Base-by-base conservation (phyloP, 768 basidiomycete genomes). In the Sarcomyxa edulis region DNA sequence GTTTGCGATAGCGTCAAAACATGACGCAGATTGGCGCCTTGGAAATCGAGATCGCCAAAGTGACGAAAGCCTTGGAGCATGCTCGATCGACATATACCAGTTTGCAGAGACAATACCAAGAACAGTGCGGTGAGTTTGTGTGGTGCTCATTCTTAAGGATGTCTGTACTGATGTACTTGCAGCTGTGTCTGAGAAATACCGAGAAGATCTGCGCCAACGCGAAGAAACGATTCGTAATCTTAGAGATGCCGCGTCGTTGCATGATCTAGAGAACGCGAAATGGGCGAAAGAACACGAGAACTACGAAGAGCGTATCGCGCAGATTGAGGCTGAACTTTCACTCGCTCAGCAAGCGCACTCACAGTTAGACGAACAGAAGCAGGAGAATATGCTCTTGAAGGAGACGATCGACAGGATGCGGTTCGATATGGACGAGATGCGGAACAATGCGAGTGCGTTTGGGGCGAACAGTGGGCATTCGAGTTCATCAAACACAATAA, bases 381-480 rank as follows among this genome's bases (percentile, higher is more conserved):
- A 91, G 51, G 90, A 94, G 68, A 97, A 96, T 52, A 55, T 95
- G 48, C 62, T 90, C 53, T 69, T 97, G 44, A 95, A 95, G 55
- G 94, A 97, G 69, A 96, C 93, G 2, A 97, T 97, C 48, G 93
- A 96, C 55, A 75, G 92, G 32, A 83, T 96, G 76, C 73, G 89
- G 22, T 95, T 84, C 47, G 94, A 97, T 51, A 78, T 97, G 72
- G 93, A 97, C 49, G 91, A 94, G 60, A 76, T 94, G 70, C 72
- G 91, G 27, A 76, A 64, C 37, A 63, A 58, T 32, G 64, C 67
- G 5, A 55, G 62, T 26, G 56, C 53, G 27, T 52, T 55, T 9
- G 64, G 62, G 9, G 57, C 64, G 0, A 59, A 62, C 10, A 73
- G 70, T 34, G 71, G 69, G 22, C 51, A 46, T 32, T 65, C 62